Evolutionary conservation across 352 stramenopile species (phyloP).

Genomic region (Globisporangium spinosum): DNA sequence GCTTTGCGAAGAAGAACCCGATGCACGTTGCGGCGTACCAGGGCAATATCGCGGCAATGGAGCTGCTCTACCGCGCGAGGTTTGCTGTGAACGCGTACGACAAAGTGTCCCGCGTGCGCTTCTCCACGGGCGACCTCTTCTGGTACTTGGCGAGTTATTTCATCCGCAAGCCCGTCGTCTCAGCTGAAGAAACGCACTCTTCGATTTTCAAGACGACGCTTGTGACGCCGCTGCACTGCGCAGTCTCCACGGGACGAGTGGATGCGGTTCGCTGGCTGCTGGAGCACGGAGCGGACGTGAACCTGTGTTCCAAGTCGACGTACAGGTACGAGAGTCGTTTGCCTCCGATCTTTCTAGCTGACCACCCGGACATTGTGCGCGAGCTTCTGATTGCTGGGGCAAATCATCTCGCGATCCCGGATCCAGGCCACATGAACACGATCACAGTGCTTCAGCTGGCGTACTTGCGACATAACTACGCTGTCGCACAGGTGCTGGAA

Average conservation of each 20-base stretch:
- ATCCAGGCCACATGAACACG: slow-evolving; percentile 83
- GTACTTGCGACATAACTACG: slow-evolving; percentile 79
- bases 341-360: slow-evolving; percentile 77
- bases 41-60: slow-evolving; percentile 71
- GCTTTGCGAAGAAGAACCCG: slow-evolving; percentile 78
- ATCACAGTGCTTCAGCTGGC: slow-evolving; percentile 79
- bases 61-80: slow-evolving; percentile 48
- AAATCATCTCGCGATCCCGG: slow-evolving; percentile 77
- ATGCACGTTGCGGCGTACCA: slow-evolving; percentile 82
- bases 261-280: slow-evolving; percentile 74
- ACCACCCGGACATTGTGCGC: slow-evolving; percentile 78
- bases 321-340: slow-evolving; percentile 59
- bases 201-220: slow-evolving; percentile 84
- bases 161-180: slow-evolving; percentile 64
- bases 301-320: slow-evolving; percentile 72
- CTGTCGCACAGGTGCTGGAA: slow-evolving; percentile 71
- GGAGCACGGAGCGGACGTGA: slow-evolving; percentile 67
- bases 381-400: slow-evolving; percentile 58
- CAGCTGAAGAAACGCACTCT: slow-evolving; percentile 66
- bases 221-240: slow-evolving; percentile 80
- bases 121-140: slow-evolving; percentile 77
- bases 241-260: slow-evolving; percentile 67
- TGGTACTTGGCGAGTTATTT: slow-evolving; percentile 77
- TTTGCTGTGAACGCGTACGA: slow-evolving; percentile 76
- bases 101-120: slow-evolving; percentile 76